These are phyloP conservation scores for Prunus mume DNA, from an alignment of 306 rosid genomes.

Conservation along the genomic window DNA sequence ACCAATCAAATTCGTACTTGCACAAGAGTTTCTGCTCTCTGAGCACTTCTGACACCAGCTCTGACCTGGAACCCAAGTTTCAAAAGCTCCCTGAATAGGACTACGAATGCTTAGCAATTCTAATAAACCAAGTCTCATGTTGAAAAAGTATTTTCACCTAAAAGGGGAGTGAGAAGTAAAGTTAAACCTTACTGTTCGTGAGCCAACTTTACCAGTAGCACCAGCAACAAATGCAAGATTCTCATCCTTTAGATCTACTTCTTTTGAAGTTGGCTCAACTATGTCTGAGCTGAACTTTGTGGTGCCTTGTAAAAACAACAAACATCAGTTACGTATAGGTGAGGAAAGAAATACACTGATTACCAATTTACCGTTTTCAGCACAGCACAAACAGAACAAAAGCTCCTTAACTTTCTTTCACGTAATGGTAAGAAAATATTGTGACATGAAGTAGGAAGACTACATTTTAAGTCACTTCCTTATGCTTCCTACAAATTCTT, in stretches of 20 bases:
- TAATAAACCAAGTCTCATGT: neutral
- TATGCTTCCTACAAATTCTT: neutral
- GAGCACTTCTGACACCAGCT: constrained; percentile 77
- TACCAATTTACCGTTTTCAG: constrained; percentile 3
- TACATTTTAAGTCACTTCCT: neutral
- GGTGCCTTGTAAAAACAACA: constrained; percentile 46
- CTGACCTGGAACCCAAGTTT: constrained; percentile 90
- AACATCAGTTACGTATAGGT: constrained; percentile 16
- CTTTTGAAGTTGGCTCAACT: constrained; percentile 39
- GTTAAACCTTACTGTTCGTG: constrained; percentile 82
- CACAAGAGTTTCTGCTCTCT: constrained; percentile 65
- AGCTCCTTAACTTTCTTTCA: neutral
- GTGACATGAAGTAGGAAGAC: neutral
- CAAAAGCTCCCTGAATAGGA: constrained; percentile 81
- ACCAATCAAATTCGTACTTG: constrained; percentile 45
- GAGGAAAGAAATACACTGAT: neutral
- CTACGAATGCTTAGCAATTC: constrained; percentile 20
- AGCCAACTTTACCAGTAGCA: constrained; percentile 95
- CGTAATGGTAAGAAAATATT: neutral
- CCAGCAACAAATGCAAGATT: constrained; percentile 96
- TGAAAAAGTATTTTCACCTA: constrained; percentile 1
- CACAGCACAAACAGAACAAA: neutral
- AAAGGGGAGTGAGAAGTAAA: constrained; percentile 13
- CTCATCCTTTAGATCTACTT: constrained; percentile 53
- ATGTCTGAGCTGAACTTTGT: constrained; percentile 32